A percentile compares a stretch with the other conserved stretches of the same genome.
phyloP scores from a whole-genome alignment of 2,329 filamentous ascomycete genomes.

The Verticillium klebahnii region DNA sequence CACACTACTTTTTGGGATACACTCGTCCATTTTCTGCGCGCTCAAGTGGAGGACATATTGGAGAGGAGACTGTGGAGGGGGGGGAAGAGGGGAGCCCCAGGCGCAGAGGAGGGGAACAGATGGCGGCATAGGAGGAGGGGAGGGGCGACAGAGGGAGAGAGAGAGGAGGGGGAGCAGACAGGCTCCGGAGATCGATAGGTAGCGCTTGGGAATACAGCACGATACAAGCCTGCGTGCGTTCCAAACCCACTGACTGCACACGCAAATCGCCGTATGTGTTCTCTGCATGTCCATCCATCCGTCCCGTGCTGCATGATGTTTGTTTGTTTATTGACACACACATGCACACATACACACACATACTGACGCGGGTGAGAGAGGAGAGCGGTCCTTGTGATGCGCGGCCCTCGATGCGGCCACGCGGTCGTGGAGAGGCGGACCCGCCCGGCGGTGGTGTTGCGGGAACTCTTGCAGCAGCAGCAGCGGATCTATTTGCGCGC shows the following conservation, averaged over 20 bases:
- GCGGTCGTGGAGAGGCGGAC: neutral
- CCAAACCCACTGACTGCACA: neutral
- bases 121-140: too few relatives aligned
- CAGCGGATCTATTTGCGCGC: too few relatives aligned
- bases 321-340: conserved; percentile 1
- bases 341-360: neutral
- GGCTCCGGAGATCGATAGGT: neutral
- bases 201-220: neutral
- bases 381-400: neutral
- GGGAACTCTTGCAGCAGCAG: neutral
- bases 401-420: conserved; percentile 2
- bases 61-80: neutral
- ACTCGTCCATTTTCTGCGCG: neutral
- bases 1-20: conserved; percentile 2
- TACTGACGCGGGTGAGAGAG: neutral
- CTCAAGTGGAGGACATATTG: neutral
- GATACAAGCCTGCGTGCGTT: neutral
- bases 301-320: neutral
- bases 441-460: neutral
- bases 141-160: neutral
- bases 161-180: neutral
- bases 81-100: neutral
- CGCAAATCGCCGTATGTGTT: neutral
- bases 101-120: too few relatives aligned
- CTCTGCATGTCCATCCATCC: neutral